phyloP scores from a whole-genome alignment of 2,329 filamentous ascomycete species.

The Magnaporthales sp. region DNA sequence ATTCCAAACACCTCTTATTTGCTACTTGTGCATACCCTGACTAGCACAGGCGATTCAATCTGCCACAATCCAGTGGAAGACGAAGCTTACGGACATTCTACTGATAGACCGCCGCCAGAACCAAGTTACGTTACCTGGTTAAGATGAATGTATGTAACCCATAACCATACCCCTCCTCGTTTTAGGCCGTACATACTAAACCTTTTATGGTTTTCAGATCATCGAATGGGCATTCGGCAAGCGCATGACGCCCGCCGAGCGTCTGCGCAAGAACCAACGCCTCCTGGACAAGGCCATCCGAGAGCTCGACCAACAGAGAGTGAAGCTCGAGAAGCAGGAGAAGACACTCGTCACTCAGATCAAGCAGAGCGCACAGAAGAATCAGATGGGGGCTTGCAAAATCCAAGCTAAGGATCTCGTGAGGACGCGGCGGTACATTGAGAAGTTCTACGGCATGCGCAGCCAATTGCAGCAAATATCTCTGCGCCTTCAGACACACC shows the following conservation, averaged over 20 bases:
- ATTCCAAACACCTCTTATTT: background rate
- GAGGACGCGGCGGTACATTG: conserved; percentile 84
- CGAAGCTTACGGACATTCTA: background rate
- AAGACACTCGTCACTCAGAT: conserved; percentile 95
- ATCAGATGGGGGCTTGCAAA: conserved; percentile 96
- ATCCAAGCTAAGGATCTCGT: conserved; percentile 98
- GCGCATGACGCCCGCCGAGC: conserved; percentile 94
- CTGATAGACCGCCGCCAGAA: background rate
- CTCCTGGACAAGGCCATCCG: conserved; percentile 96
- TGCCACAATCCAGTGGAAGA: background rate
- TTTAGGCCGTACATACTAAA: background rate
- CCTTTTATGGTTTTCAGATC: conserved; percentile 47
- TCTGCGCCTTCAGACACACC: conserved; percentile 90
- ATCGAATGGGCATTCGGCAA: conserved; percentile 99
- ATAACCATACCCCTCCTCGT: background rate
- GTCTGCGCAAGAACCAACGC: conserved; percentile 86
- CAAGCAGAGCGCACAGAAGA: conserved; percentile 96
- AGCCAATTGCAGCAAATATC: conserved; percentile 96
- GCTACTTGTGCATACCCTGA: background rate
- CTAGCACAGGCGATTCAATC: background rate
- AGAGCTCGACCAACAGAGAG: conserved; percentile 87
- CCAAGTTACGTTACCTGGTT: background rate
- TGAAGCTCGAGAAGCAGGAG: conserved; percentile 97
- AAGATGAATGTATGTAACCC: background rate
- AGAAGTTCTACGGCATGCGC: conserved; percentile 98